Evolutionary conservation across 2,329 filamentous ascomycete genomes (phyloP).

Genomic region (Penicillium sp.): DNA sequence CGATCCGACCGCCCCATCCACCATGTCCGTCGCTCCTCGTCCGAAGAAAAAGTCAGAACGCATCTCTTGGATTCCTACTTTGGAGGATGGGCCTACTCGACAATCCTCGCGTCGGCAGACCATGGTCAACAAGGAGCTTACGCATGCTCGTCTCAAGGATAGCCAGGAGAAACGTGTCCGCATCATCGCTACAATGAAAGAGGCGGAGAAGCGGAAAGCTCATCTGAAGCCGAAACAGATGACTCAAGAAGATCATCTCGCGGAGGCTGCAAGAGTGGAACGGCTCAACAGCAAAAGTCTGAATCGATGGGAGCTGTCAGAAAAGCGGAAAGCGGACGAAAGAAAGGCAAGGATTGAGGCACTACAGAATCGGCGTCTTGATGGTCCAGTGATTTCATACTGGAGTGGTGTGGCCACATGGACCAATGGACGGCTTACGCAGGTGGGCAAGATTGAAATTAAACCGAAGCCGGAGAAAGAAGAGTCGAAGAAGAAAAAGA

Average conservation of each 20-base stretch:
- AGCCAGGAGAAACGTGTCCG: conserved; percentile 50
- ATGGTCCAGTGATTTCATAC: conserved; percentile 85
- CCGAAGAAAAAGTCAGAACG: conserved; percentile 70
- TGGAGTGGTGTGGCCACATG: conserved; percentile 91
- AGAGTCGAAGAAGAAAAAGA: conserved; percentile 45
- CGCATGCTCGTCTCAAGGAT: conserved; percentile 49
- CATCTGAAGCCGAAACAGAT: conserved; percentile 75
- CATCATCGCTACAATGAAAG: conserved; percentile 58
- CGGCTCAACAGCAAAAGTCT: conserved; percentile 84
- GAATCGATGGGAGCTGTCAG: conserved; percentile 90
- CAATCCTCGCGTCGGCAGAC: conserved; percentile 64
- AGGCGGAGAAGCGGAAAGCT: conserved; percentile 62
- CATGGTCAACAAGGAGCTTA: conserved; percentile 63
- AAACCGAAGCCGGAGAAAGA: conserved; percentile 40
- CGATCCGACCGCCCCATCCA: conserved; percentile 50
- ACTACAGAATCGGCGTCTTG: conserved; percentile 78
- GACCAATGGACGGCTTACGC: conserved; percentile 70
- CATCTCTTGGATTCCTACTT: conserved; percentile 66
- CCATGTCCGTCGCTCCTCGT: conserved; percentile 41
- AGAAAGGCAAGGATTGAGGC: conserved; percentile 80
- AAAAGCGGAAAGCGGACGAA: conserved; percentile 83
- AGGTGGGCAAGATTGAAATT: conserved; percentile 63
- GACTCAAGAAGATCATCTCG: conserved; percentile 82
- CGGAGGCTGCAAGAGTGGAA: conserved; percentile 79
- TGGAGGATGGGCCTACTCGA: conserved; percentile 60